These are phyloP conservation scores for Diaporthe citriasiana DNA, from an alignment of 2,329 filamentous ascomycete species.

Conservation along the genomic window DNA sequence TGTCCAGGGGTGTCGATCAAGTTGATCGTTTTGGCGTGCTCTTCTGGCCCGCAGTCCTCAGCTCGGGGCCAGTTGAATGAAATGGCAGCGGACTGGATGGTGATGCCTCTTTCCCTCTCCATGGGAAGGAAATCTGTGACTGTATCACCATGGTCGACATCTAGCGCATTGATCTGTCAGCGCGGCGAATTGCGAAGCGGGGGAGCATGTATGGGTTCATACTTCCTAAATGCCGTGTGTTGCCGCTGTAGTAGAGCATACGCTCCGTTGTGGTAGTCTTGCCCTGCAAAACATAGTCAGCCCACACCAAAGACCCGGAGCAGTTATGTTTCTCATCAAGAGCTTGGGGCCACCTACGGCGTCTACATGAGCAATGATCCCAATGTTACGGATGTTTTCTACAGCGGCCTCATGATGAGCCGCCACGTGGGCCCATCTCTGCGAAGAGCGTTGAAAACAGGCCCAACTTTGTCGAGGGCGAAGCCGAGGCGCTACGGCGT, in stretches of 20 bases:
- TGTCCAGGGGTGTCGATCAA: slow-evolving; percentile 97
- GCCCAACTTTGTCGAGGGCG: slow-evolving; percentile 18
- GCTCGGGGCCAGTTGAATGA: slow-evolving; percentile 88
- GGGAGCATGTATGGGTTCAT: slow-evolving; percentile 46
- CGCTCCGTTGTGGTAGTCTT: slow-evolving; percentile 99
- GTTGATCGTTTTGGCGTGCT: slow-evolving; percentile 79
- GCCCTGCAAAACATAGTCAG: slow-evolving; percentile 63
- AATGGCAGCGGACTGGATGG: slow-evolving; percentile 96
- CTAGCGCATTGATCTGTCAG: slow-evolving; percentile 55
- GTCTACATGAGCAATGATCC: slow-evolving; percentile 99
- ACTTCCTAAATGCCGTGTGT: slow-evolving; percentile 87
- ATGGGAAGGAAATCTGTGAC: slow-evolving; percentile 97
- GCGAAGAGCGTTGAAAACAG: slow-evolving; percentile 11
- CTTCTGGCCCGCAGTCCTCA: slow-evolving; percentile 56
- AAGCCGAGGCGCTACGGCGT: slow-evolving; percentile 22
- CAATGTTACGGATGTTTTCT: slow-evolving; percentile 88
- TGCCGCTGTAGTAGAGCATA: slow-evolving; percentile 97
- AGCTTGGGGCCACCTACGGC: slow-evolving; percentile 66
- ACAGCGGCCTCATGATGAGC: slow-evolving; percentile 57
- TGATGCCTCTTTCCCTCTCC: slow-evolving; percentile 92
- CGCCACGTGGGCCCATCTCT: slow-evolving; percentile 33
- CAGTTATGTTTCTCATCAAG: slow-evolving; percentile 90
- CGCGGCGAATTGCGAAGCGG: not conserved
- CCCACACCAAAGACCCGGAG: slow-evolving; percentile 66
- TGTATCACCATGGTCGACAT: slow-evolving; percentile 96